Base-by-base conservation (phyloP, 441 rosid genomes). In the Manihot esculenta region DNA sequence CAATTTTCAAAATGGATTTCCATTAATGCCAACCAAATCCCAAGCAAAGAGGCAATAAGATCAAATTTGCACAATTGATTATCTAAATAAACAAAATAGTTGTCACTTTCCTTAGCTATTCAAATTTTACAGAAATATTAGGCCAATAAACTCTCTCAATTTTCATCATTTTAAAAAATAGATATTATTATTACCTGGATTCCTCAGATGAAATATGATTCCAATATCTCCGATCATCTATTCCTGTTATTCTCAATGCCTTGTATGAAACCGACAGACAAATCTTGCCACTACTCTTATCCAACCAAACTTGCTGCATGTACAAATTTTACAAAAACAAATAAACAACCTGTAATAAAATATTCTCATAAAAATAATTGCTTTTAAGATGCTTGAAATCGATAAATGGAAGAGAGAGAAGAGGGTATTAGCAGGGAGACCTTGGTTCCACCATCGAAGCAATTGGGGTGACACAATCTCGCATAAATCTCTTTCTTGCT, bases 211-310 rank as follows among this genome's bases (percentile, higher is more conserved):
- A 78, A 74, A 94, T 83, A 80, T 82, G 82, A 75, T 80, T 85
- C 99, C 99, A 94, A 72, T 94, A 92, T 81, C 97, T 86, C 70
- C 97, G 88, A 78, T 94, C 99, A 73, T 91, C 97, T 10, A 91
- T 82, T 42, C 99, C 97, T 0, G 99, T 92, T 58, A 94, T 87
- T 67, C 84, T 89, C 84, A 94, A 72, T 26, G 90, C 95, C 83
- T 84, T 87, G 14, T 93, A 84, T 26, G 96, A 89, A 73, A 89
- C 70, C 21, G 85, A 79, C 75, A 94, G 42, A 74, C 87, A 87
- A 55, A 85, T 72, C 67, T 91, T 84, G 13, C 97, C 91, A 70
- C 89, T 92, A n/a, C 70, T 79, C 79, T 86, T 87, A 61, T 91
- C 97, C 87, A 94, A 44, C 97, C 99, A 89, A 64, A 83, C 86